Conservation (phyloP, 768 basidiomycete genomes). For the Boletus rubescentipes region DNA sequence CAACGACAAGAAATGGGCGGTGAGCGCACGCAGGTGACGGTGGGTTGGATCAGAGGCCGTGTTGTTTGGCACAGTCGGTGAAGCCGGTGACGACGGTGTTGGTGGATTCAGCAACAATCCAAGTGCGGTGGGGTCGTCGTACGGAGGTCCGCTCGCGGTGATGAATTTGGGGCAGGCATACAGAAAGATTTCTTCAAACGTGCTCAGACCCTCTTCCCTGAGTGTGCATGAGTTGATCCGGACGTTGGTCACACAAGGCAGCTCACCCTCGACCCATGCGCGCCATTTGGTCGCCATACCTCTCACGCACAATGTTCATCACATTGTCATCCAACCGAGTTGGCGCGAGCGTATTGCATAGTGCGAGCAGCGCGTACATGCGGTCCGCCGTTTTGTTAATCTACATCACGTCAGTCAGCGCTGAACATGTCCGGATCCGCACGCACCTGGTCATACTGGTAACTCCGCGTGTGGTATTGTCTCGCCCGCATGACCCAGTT, state of each 20-base stretch:
- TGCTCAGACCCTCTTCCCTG: slow-evolving; percentile 64
- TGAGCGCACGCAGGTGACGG: slow-evolving; percentile 82
- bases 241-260: not conserved
- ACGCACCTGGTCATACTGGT: slow-evolving; percentile 90
- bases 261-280: slow-evolving; percentile 83
- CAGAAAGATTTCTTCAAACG: slow-evolving; percentile 65
- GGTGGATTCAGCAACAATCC: slow-evolving; percentile 44
- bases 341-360: slow-evolving; percentile 91
- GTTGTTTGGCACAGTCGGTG: slow-evolving; percentile 20
- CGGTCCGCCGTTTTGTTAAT: slow-evolving; percentile 97
- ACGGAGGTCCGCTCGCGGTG: slow-evolving; percentile 89
- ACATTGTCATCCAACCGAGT: slow-evolving; percentile 93
- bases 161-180: slow-evolving; percentile 98
- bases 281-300: slow-evolving; percentile 86
- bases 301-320: slow-evolving; percentile 88
- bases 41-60: slow-evolving; percentile 63
- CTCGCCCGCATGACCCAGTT: slow-evolving; percentile 97
- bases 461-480: slow-evolving; percentile 94
- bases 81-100: slow-evolving; percentile 34
- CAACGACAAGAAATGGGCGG: slow-evolving; percentile 75
- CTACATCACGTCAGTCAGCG: slow-evolving; percentile 35
- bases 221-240: not conserved
- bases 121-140: slow-evolving; percentile 73
- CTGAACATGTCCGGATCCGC: not conserved
- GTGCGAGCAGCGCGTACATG: slow-evolving; percentile 95